A percentile compares a stretch with the other conserved stretches of the same genome.
These are phyloP conservation scores for Plasmodium gaboni DNA, from an alignment of 169 alveolate species.

Conservation along the genomic window DNA sequence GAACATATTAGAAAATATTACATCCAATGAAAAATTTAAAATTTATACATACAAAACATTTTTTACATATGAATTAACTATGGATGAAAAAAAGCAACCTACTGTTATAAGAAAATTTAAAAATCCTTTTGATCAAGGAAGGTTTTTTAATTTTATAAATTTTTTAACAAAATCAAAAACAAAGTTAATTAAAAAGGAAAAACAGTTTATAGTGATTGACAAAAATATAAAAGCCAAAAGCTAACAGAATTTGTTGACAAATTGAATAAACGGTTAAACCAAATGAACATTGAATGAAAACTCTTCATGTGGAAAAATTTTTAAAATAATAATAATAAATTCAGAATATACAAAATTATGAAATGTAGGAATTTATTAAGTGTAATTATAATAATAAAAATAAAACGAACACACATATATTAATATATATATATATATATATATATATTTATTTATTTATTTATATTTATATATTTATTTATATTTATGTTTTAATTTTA, in stretches of 20 bases:
- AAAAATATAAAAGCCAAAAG: constrained; percentile 5
- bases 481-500: neutral
- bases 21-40: constrained; percentile 62
- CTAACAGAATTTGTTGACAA: constrained; percentile 42
- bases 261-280: constrained; percentile 8
- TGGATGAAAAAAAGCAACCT: constrained; percentile 57
- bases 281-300: constrained; percentile 4
- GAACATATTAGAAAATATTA: constrained; percentile 64
- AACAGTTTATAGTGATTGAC: constrained; percentile 25
- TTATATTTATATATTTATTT: neutral
- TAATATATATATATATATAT: too few relatives aligned
- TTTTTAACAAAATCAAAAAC: constrained; percentile 54
- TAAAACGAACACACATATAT: neutral
- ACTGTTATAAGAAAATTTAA: constrained; percentile 30
- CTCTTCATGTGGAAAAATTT: neutral
- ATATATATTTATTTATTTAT: too few relatives aligned
- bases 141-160: constrained; percentile 7
- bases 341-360: neutral
- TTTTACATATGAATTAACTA: constrained; percentile 39
- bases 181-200: constrained; percentile 3
- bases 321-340: neutral
- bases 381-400: neutral
- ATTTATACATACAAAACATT: constrained; percentile 41
- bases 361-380: neutral
- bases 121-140: constrained; percentile 70